Percentiles rank a stretch among this genome's conserved stretches.
phyloP scores from a whole-genome alignment of 2,329 filamentous ascomycete genomes.

The Sordariomycetes sp. region DNA sequence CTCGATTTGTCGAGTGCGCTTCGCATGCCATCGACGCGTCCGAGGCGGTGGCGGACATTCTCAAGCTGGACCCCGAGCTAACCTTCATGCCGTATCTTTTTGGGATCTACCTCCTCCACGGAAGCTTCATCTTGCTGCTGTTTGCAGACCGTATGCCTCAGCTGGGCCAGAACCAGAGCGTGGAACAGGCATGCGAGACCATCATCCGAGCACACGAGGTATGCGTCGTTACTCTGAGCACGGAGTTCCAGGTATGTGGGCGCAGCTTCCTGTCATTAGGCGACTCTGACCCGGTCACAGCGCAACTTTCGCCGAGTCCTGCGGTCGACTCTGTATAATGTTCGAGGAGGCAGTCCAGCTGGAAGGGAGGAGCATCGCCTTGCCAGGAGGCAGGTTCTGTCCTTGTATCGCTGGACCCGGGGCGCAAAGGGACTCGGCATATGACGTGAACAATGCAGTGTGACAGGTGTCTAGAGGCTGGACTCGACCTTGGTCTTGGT shows the following conservation, averaged over 20 bases:
- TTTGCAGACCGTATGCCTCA: constrained; percentile 40
- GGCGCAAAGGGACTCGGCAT: constrained; percentile 21
- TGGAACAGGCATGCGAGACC: constrained; percentile 37
- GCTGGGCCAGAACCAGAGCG: constrained; percentile 31
- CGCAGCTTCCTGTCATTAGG: neutral
- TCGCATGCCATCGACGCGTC: constrained; percentile 36
- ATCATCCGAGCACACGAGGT: constrained; percentile 41
- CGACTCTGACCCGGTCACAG: constrained; percentile 14
- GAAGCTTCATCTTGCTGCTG: constrained; percentile 37
- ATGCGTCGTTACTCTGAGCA: constrained; percentile 38
- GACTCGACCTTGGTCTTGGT: too few species aligned
- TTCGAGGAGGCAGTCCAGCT: constrained; percentile 27
- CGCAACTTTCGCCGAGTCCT: constrained; percentile 47
- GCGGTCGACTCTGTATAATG: constrained; percentile 35
- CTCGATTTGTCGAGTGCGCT: constrained; percentile 33
- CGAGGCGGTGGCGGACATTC: constrained; percentile 33
- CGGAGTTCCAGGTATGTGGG: constrained; percentile 37
- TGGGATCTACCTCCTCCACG: constrained; percentile 41
- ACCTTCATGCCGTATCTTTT: constrained; percentile 44
- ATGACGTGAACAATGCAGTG: too few species aligned
- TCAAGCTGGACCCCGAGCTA: constrained; percentile 37
- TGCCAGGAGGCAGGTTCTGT: constrained; percentile 38
- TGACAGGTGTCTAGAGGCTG: too few species aligned
- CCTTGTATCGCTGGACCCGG: constrained; percentile 41
- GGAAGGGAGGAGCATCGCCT: constrained; percentile 30